phyloP scores from a whole-genome alignment of 768 basidiomycete species.

The Saitozyma podzolica region DNA sequence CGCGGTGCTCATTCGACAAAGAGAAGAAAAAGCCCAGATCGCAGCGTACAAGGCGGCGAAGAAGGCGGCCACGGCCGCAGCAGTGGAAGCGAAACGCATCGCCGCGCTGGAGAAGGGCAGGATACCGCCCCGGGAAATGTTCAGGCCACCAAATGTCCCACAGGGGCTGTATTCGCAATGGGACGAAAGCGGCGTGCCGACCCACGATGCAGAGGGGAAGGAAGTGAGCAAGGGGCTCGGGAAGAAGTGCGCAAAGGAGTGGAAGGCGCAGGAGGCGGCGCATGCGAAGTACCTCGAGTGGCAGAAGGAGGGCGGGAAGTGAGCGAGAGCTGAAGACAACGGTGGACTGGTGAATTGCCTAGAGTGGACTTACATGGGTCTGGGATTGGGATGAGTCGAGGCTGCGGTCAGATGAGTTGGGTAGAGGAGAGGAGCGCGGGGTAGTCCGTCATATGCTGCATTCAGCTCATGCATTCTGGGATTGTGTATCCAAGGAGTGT shows the following conservation, averaged over 20 bases:
- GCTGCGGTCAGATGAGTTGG: not conserved
- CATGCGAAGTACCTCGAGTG: conserved; percentile 68
- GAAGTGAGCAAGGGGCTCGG: conserved; percentile 76
- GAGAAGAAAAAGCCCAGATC: conserved; percentile 82
- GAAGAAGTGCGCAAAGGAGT: conserved; percentile 78
- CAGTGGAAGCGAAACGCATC: conserved; percentile 52
- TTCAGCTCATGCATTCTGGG: not conserved
- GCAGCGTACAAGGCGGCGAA: conserved; percentile 74
- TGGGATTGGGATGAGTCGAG: not conserved
- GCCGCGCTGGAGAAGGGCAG: conserved; percentile 85
- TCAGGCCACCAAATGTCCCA: conserved; percentile 74
- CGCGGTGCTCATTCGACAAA: conserved; percentile 72
- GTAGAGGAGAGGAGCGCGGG: not conserved
- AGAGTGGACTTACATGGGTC: not conserved
- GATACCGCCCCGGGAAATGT: conserved; percentile 71
- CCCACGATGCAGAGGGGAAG: conserved; percentile 78
- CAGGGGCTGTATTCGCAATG: conserved; percentile 76
- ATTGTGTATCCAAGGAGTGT: not conserved
- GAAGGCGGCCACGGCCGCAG: conserved; percentile 69
- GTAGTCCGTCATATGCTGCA: not conserved
- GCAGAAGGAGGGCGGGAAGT: conserved; percentile 26
- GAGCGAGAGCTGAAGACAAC: not conserved
- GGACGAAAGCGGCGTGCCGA: conserved; percentile 80
- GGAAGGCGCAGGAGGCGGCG: conserved; percentile 69
- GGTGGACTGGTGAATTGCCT: not conserved